Conservation (phyloP, 139 green algal genomes). For the Gonium pectorale region DNA sequence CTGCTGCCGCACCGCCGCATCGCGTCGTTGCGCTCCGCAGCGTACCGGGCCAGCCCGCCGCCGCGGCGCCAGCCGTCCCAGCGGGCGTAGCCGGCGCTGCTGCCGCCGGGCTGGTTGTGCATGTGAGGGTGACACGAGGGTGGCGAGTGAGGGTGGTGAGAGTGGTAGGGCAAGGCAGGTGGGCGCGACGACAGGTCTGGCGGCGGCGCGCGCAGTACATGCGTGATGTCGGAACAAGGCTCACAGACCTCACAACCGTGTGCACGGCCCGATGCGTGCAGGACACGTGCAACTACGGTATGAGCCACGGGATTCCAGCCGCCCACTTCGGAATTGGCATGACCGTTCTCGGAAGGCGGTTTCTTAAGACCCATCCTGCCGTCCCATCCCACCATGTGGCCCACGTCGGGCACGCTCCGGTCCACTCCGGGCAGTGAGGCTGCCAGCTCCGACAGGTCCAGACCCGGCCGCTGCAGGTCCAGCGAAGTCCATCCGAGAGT, state of each 20-base stretch:
- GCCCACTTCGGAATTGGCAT: no score
- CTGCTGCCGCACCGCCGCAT: conserved; percentile 22
- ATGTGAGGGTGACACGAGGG: not conserved
- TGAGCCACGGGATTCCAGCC: no score
- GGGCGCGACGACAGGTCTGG: no score
- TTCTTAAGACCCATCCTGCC: not conserved
- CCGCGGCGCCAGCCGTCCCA: conserved; percentile 10
- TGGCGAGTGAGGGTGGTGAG: not conserved
- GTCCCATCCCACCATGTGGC: conserved; percentile 18
- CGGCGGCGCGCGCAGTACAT: no score
- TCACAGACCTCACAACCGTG: no score
- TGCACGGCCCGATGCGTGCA: no score
- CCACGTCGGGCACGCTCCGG: not conserved
- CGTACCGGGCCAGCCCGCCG: conserved; percentile 22
- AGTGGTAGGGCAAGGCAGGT: no score
- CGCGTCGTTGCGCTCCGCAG: conserved; percentile 19
- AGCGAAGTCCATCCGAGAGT: not conserved
- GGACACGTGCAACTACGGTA: no score
- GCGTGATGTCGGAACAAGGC: no score
- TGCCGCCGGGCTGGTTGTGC: not conserved
- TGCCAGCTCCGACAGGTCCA: not conserved
- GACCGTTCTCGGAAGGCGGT: no score
- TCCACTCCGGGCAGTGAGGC: conserved; percentile 10
- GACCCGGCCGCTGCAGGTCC: not conserved
- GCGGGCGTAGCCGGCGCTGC: conserved; percentile 15